Evolutionary conservation across 2,329 filamentous ascomycete species (phyloP).

Genomic region (Madurella fahalii): DNA sequence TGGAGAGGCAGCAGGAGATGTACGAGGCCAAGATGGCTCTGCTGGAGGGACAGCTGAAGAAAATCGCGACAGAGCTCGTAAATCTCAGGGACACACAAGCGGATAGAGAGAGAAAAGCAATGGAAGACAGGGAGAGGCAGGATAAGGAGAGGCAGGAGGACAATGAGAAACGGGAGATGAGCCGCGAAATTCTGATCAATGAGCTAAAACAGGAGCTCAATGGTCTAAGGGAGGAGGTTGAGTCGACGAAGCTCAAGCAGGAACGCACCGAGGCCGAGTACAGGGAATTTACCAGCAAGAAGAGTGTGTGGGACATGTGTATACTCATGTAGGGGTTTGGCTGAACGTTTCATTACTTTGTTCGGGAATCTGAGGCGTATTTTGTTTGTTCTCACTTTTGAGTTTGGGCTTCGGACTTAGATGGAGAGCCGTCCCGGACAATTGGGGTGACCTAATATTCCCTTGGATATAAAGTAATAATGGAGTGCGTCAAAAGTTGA

Average conservation of each 20-base stretch:
- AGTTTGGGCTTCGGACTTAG: no score
- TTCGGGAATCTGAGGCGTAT: background rate
- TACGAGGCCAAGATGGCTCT: constrained; percentile 5
- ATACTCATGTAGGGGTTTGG: background rate
- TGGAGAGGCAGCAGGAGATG: constrained; percentile 1
- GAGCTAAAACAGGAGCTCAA: constrained; percentile 3
- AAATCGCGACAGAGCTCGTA: background rate
- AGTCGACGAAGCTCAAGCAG: constrained; percentile 11
- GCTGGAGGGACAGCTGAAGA: background rate
- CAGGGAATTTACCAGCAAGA: constrained; percentile 1
- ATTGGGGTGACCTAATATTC: no score
- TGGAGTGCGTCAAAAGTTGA: no score
- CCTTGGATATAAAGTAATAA: no score
- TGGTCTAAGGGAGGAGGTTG: constrained; percentile 4
- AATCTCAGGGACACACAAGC: background rate
- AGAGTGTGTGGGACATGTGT: background rate
- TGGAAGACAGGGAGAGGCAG: background rate
- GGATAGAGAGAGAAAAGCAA: background rate
- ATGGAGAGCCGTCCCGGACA: no score
- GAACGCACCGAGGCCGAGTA: constrained; percentile 8
- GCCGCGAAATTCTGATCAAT: background rate
- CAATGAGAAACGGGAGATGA: background rate
- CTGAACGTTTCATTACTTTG: background rate
- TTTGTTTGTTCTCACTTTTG: no score
- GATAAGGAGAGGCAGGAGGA: background rate